Base-by-base conservation (phyloP, 805 yeast species). In the Zygotorulaspora chibaensis region DNA sequence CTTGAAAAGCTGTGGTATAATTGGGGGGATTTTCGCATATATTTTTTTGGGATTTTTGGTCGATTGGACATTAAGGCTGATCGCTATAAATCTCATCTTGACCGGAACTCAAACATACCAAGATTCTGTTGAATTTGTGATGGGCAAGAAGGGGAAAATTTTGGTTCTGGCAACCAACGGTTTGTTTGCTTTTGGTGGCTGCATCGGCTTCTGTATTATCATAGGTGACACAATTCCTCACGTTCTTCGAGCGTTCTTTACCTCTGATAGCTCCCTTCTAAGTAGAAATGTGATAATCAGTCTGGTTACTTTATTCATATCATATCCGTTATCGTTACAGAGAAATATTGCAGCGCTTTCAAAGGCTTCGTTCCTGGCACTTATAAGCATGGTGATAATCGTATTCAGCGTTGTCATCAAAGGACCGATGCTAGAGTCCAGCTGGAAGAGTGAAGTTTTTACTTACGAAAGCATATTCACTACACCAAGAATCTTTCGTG, bases 161-260 rank as follows among this genome's bases (percentile, higher is more conserved):
- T 55, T 81, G 7, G 80, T 90, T 26, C 71, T 90, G 20, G 55
- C 84, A 2, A 79, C 95, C 0, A 95, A 90, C 61, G 89, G 93
- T 1, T 70, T 87, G 3, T 90, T 90, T 72, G 97, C 98, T 1
- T 82, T 87, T 58, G 97, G 98, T 20, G 98, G 98, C 0, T 80
- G 88, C 49, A 81, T 88, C 73, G 97, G 96, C 2, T 91, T 88
- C 66, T 86, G 96, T 50, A 90, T 90, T 42, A 91, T 90, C 53
- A 88, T 90, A 27, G 98, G 98, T 16, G 98, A 90, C 59, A 86
- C 96, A 0, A 81, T 91, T 29, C 97, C 98, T 0, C 96, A 88
- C 63, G 96, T 90, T 3, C 63, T 91, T 39, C 70, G 80, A 45
- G 78, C 88, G 2, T 74, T 87, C 47, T 73, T 87, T 43, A 71